These are phyloP conservation scores for Neonectria neomacrospora DNA, from an alignment of 2,329 filamentous ascomycete genomes.

Conservation along the genomic window DNA sequence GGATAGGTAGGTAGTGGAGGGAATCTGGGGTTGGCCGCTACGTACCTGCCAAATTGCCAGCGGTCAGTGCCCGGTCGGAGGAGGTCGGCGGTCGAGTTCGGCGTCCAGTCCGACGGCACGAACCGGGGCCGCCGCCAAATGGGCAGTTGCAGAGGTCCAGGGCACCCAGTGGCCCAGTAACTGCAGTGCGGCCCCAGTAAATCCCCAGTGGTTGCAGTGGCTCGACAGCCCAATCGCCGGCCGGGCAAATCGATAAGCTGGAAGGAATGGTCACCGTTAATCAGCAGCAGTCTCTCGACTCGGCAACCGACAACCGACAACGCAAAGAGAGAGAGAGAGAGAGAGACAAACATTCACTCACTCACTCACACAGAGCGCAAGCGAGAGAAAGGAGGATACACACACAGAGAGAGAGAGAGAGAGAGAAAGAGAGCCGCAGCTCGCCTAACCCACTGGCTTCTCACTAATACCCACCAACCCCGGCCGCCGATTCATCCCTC, in stretches of 20 bases:
- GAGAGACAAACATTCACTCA: too few species aligned
- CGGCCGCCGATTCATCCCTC: neutral
- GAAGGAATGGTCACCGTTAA: constrained; percentile 19
- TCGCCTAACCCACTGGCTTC: neutral
- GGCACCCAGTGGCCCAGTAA: neutral
- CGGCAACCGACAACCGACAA: constrained; percentile 1
- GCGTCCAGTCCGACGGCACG: constrained; percentile 23
- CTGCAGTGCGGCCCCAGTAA: too few species aligned
- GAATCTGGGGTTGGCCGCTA: constrained; percentile 10
- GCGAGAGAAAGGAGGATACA: neutral
- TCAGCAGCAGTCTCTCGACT: constrained; percentile 11
- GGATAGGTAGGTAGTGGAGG: too few species aligned
- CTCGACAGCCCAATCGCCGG: constrained; percentile 1
- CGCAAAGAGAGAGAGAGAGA: neutral
- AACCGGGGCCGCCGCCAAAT: constrained; percentile 14
- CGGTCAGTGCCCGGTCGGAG: neutral
- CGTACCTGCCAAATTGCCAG: constrained; percentile 1
- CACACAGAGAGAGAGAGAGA: neutral
- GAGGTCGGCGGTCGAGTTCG: constrained; percentile 21
- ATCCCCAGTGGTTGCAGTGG: neutral
- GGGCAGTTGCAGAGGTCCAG: neutral
- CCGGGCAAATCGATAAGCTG: constrained; percentile 12
- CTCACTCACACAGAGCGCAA: too few species aligned
- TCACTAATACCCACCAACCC: neutral
- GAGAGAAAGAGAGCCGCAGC: neutral